Evolutionary conservation across 495 filamentous ascomycete genomes (phyloP).

Genomic region (Podospora comata): DNA sequence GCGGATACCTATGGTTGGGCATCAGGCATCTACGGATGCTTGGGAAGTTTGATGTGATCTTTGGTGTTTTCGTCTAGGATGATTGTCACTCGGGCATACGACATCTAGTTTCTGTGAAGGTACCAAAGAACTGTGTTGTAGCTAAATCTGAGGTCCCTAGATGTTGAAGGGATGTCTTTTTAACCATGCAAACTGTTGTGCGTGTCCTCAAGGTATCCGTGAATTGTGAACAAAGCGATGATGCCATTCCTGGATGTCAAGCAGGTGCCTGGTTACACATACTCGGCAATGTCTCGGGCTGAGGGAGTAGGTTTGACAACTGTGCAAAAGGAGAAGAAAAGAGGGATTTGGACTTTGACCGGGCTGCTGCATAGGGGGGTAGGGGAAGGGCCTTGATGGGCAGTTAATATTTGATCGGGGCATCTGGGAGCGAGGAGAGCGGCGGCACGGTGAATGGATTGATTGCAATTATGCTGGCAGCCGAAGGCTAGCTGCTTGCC

Average conservation of each 20-base stretch:
- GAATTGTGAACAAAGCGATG: not conserved
- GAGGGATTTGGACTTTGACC: not conserved
- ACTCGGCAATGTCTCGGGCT: constrained; percentile 1
- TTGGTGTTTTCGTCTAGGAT: too few relatives aligned
- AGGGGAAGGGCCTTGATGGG: not conserved
- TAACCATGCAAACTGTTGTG: too few relatives aligned
- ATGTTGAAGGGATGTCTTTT: too few relatives aligned
- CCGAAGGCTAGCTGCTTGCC: constrained; percentile 1
- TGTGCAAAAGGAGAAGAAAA: not conserved
- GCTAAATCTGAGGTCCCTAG: too few relatives aligned
- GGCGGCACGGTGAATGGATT: not conserved
- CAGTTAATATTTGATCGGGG: not conserved
- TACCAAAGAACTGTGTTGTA: too few relatives aligned
- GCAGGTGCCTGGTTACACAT: not conserved
- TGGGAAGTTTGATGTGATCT: too few relatives aligned
- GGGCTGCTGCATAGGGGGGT: not conserved
- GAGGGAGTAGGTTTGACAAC: not conserved
- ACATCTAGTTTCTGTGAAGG: too few relatives aligned
- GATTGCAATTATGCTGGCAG: constrained; percentile 1
- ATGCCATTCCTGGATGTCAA: not conserved
- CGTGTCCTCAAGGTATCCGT: not conserved
- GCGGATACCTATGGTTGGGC: too few relatives aligned
- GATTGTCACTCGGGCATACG: too few relatives aligned
- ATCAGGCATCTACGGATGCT: too few relatives aligned
- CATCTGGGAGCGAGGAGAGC: not conserved